A percentile compares a stretch with the other conserved stretches of the same genome.
phyloP scores from a whole-genome alignment of 139 green algal genomes.

The Micromonas commoda region DNA sequence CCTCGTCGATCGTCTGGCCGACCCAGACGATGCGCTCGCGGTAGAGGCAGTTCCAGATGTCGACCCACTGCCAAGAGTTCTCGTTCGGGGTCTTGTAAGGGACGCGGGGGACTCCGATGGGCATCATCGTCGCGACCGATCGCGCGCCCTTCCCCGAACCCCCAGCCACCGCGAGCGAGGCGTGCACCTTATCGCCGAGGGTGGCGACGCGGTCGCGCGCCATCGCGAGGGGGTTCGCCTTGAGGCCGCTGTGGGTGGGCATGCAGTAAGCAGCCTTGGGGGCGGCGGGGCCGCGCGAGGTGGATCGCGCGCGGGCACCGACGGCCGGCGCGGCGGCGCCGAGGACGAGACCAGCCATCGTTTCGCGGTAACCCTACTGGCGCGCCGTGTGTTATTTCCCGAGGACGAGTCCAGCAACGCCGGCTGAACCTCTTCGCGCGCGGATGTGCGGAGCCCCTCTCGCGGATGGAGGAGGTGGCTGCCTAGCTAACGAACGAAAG shows the following conservation, averaged over 20 bases:
- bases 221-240: not conserved
- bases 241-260: not conserved
- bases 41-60: constrained; percentile 93
- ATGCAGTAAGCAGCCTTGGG: no score
- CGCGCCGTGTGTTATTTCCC: no score
- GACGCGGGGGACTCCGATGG: constrained; percentile 76
- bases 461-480: no score
- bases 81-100: constrained; percentile 73
- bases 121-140: constrained; percentile 54
- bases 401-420: no score
- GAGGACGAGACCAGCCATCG: no score
- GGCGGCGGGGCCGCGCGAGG: no score
- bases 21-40: constrained; percentile 86
- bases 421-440: no score
- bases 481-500: no score
- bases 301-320: no score
- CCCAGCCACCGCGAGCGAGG: not conserved
- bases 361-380: no score
- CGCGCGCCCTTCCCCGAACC: not conserved
- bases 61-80: constrained; percentile 77
- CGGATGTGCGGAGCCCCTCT: no score
- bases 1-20: constrained; percentile 72
- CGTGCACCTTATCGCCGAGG: not conserved
- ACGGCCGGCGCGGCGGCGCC: no score
- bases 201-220: not conserved